Conservation (phyloP, 768 basidiomycete species). For the Mycena rebaudengoi region DNA sequence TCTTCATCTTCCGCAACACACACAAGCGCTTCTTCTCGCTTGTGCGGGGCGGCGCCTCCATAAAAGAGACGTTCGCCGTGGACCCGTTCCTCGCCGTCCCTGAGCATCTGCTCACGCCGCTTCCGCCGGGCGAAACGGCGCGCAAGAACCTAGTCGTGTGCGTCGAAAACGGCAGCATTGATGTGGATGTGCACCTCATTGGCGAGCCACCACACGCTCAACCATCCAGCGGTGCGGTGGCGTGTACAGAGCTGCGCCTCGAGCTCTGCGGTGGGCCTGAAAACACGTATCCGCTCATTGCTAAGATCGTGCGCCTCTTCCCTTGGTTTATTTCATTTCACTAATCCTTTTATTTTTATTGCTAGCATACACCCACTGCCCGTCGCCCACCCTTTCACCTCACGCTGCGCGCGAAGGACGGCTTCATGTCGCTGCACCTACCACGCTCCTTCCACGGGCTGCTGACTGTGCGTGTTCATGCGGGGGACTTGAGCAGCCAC, state of each 20-base stretch:
- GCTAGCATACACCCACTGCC: conserved; percentile 46
- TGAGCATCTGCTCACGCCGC: conserved; percentile 42
- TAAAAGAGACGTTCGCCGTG: conserved; percentile 47
- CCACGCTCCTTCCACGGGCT: conserved; percentile 54
- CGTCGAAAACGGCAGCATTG: conserved; percentile 50
- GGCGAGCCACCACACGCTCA: conserved; percentile 28
- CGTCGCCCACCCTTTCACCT: conserved; percentile 45
- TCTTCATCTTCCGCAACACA: conserved; percentile 42
- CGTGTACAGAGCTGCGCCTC: conserved; percentile 42
- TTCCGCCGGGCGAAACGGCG: conserved; percentile 31
- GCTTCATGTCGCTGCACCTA: conserved; percentile 45
- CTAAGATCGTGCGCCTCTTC: conserved; percentile 46
- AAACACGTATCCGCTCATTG: conserved; percentile 43
- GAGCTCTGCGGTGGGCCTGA: conserved; percentile 36
- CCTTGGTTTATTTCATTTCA: not conserved
- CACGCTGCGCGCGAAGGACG: conserved; percentile 37
- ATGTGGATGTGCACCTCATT: conserved; percentile 52
- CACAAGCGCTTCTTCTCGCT: conserved; percentile 28
- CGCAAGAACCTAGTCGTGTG: conserved; percentile 51
- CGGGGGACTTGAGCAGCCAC: conserved; percentile 47
- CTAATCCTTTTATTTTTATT: not conserved
- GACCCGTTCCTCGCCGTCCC: conserved; percentile 53
- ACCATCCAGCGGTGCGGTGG: not conserved
- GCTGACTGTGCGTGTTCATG: conserved; percentile 44
- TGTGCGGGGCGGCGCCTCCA: conserved; percentile 31